A percentile compares a stretch with the other conserved stretches of the same genome.
Conservation (phyloP, 441 rosid species). For the Macaranga tanarius region DNA sequence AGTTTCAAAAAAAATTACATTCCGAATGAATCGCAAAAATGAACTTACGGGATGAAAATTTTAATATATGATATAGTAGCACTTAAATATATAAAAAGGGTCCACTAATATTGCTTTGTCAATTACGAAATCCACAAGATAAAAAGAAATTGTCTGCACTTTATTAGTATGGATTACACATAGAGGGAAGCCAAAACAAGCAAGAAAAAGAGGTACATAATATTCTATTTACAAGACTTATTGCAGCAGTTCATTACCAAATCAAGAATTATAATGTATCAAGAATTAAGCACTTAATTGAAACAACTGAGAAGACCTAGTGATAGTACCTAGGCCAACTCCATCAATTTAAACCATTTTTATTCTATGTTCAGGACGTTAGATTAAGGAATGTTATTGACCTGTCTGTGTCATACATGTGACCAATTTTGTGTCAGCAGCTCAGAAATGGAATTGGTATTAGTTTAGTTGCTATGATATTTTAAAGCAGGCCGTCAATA, state of each 20-base stretch:
- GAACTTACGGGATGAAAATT: no score
- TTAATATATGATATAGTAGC: no score
- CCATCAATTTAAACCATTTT: slow-evolving; percentile 28
- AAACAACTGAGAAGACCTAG: no score
- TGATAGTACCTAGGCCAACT: background rate
- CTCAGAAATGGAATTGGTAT: no score
- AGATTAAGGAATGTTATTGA: slow-evolving; percentile 21
- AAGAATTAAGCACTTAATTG: no score
- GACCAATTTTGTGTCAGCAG: background rate
- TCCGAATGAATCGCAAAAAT: no score
- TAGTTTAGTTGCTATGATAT: no score
- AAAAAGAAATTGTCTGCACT: background rate
- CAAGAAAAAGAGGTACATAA: background rate
- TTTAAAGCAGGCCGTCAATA: no score
- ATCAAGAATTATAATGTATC: no score
- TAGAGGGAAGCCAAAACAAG: slow-evolving; percentile 12
- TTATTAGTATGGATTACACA: background rate
- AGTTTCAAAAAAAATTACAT: no score
- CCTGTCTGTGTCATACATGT: slow-evolving; percentile 16
- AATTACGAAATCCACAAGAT: background rate
- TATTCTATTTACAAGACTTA: background rate
- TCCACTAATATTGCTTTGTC: background rate
- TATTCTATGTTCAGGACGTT: background rate
- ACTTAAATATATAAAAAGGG: background rate
- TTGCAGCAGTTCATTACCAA: background rate